Evolutionary conservation across 1,284 basidiomycete species (phyloP), one percentile per base, ranked within the genome.

Genomic region (Sporisorium exsertum): DNA sequence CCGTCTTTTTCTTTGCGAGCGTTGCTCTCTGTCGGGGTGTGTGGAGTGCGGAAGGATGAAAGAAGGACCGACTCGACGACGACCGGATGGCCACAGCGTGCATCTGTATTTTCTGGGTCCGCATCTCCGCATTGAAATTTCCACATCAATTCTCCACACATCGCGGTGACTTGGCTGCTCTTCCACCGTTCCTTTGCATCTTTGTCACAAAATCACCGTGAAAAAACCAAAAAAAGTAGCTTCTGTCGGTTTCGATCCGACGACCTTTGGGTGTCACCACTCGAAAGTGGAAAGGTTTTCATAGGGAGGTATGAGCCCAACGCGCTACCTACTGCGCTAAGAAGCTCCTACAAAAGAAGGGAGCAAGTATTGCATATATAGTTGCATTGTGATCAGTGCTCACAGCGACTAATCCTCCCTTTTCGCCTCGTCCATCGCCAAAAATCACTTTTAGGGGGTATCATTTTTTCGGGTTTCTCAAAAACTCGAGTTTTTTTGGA

Each of bases 171-270:
- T 35, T 35, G 7, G 33, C 13, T 5, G 10, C 29, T 5, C 5
- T 5, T 10, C 29, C 29, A 32, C n/a, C n/a, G n/a, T 40, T 40
- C 3, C 16, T 43, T 26, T 18, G 15, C 43, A 32, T 29, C 22
- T 22, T 37, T 22, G 7, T 1, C 55, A 15, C 15, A 12, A 37
- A 24, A 47, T n/a, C n/a, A n/a, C n/a, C n/a, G n/a, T n/a, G 40
- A 52, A 52, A 29, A 15, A 29, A n/a, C 16, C 16, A 16, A 67
- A 75, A 65, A 72, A 62, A 64, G 63, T 77, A 77, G 74, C 69
- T 69, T 72, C 62, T 58, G 74, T 77, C 74, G 74, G 74, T 69
- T 60, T 77, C 74, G 74, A 77, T 77, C 74, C 74, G 74, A 77
- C 74, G 74, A 77, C 74, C 74, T 72, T 72, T 77, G 74, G 74